Evolutionary conservation across 352 stramenopile genomes (phyloP).

Genomic region (Hyaloperonospora brassicae): DNA sequence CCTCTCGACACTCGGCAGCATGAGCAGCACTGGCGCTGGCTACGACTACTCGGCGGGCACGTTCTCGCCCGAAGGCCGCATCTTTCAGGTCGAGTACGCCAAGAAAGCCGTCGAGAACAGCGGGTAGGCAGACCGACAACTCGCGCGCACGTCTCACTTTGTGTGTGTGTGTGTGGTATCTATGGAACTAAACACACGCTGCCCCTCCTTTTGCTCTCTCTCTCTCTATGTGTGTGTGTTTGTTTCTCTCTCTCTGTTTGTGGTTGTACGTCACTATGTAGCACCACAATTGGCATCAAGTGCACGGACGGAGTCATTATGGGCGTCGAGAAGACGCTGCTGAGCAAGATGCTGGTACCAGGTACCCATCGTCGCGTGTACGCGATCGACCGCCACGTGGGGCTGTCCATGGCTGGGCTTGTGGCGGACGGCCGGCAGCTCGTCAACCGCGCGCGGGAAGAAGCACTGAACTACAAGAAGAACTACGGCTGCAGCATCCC

Average conservation of each 20-base stretch:
- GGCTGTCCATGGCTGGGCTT: constrained; percentile 92
- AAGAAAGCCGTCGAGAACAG: constrained; percentile 97
- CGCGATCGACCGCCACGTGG: constrained; percentile 89
- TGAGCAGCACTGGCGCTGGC: constrained; percentile 81
- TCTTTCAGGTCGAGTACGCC: constrained; percentile 99
- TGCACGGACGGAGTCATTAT: constrained; percentile 97
- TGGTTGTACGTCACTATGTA: constrained; percentile 14
- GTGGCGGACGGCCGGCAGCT: constrained; percentile 94
- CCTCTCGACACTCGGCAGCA: constrained; percentile 13
- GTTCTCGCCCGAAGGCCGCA: constrained; percentile 96
- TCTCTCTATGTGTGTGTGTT: too few relatives aligned
- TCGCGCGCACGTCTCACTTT: background rate
- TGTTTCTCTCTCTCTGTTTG: too few relatives aligned
- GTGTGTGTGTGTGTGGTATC: too few relatives aligned
- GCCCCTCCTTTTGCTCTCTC: too few relatives aligned
- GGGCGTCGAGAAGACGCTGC: constrained; percentile 93
- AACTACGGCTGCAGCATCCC: constrained; percentile 93
- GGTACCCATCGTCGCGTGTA: constrained; percentile 82
- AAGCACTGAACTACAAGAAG: constrained; percentile 93
- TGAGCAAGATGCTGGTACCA: constrained; percentile 89
- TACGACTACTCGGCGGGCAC: constrained; percentile 88
- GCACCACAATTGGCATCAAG: constrained; percentile 95
- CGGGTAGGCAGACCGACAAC: constrained; percentile 32
- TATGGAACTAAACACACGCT: too few relatives aligned
- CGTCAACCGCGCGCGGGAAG: constrained; percentile 91